A percentile compares a stretch with the other conserved stretches of the same genome.
Conservation (phyloP, 805 yeast species). For the Candida broadrunensis region DNA sequence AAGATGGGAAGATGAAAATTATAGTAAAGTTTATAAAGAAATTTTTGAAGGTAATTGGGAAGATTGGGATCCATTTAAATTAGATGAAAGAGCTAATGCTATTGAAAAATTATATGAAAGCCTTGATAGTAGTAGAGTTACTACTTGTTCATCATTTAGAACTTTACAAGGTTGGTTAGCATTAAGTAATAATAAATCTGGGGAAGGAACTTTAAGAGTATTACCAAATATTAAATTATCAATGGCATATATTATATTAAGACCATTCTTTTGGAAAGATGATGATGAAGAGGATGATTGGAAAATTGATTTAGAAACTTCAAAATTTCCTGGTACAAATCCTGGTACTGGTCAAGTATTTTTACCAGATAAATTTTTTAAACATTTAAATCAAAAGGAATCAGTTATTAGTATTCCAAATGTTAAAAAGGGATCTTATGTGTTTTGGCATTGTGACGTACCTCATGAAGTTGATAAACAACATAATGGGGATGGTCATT, state of each 20-base stretch:
- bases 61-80: conserved; percentile 38
- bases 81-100: conserved; percentile 30
- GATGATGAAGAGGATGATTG: conserved; percentile 17
- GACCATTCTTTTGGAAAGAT: conserved; percentile 35
- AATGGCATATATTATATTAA: conserved; percentile 35
- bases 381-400: conserved; percentile 27
- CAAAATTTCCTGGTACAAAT: conserved; percentile 35
- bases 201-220: conserved; percentile 39
- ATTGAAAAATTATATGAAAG: conserved; percentile 29
- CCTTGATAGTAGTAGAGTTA: conserved; percentile 6
- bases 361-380: conserved; percentile 20
- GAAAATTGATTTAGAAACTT: conserved; percentile 24
- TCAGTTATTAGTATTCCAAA: conserved; percentile 33
- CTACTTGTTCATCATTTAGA: conserved; percentile 33
- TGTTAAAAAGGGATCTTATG: conserved; percentile 41
- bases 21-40: conserved; percentile 30
- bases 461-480: conserved; percentile 39
- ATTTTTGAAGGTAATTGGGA: conserved; percentile 43
- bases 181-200: conserved; percentile 29
- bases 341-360: conserved; percentile 37
- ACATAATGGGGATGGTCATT: conserved; percentile 31
- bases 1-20: conserved; percentile 44
- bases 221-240: conserved; percentile 32
- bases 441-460: conserved; percentile 43
- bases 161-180: conserved; percentile 47